A percentile compares a stretch with the other conserved stretches of the same genome.
Conservation (phyloP, 2,329 filamentous ascomycete genomes). For the Sclerotinia nivalis region DNA sequence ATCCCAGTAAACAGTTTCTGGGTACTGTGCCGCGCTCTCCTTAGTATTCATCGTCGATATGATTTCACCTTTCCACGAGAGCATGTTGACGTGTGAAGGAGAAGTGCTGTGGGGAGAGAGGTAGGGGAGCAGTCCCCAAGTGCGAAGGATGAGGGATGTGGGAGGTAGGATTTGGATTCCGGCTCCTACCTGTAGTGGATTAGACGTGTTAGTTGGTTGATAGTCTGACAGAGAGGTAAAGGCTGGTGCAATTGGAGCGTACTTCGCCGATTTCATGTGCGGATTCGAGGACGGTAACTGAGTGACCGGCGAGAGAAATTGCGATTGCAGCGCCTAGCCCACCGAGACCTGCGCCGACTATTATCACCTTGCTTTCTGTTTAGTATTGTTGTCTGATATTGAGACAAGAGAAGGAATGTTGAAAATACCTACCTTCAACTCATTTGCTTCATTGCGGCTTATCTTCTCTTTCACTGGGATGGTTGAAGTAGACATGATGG, state of each 20-base stretch:
- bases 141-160: constrained; percentile 32
- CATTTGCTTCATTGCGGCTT: constrained; percentile 21
- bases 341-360: constrained; percentile 58
- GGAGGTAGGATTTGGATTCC: constrained; percentile 39
- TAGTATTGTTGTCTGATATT: background rate
- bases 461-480: constrained; percentile 9
- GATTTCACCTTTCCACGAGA: constrained; percentile 43
- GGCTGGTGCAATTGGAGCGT: constrained; percentile 16
- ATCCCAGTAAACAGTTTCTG: constrained; percentile 45
- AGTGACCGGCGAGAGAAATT: constrained; percentile 40
- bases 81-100: constrained; percentile 54
- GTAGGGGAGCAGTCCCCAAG: constrained; percentile 32
- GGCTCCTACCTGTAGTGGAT: constrained; percentile 44
- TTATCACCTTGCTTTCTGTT: constrained; percentile 42
- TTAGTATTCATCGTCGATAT: constrained; percentile 33
- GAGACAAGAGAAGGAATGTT: background rate
- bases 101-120: constrained; percentile 29
- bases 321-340: constrained; percentile 48
- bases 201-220: constrained; percentile 31
- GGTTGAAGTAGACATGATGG: constrained; percentile 1
- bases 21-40: constrained; percentile 32
- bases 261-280: constrained; percentile 47
- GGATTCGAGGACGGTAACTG: constrained; percentile 46
- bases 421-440: constrained; percentile 29
- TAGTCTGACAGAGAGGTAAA: no score